These are phyloP conservation scores for Wallacemonas sp. DNA, from an alignment of 208 protist genomes.

Conservation along the genomic window DNA sequence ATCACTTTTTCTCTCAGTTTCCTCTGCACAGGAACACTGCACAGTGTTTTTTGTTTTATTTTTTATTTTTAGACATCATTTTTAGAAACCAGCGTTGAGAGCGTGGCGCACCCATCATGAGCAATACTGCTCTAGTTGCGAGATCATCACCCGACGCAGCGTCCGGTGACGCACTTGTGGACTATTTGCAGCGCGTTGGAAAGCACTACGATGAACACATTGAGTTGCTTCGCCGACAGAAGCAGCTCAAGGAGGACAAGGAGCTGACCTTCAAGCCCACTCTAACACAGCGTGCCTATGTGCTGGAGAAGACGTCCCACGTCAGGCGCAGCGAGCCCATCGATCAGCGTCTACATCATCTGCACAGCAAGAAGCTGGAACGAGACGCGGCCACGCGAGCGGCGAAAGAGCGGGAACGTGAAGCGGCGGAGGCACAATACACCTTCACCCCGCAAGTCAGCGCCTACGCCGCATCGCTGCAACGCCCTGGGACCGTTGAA, in stretches of 20 bases:
- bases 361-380: constrained; percentile 44
- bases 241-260: constrained; percentile 39
- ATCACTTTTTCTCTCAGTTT: too few relatives aligned
- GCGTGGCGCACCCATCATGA: too few relatives aligned
- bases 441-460: constrained; percentile 49
- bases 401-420: constrained; percentile 18
- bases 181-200: constrained; percentile 61
- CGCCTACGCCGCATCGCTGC: constrained; percentile 22
- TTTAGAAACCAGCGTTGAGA: too few relatives aligned
- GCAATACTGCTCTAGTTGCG: not conserved
- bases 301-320: constrained; percentile 25
- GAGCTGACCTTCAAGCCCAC: constrained; percentile 48
- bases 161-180: constrained; percentile 37
- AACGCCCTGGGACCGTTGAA: constrained; percentile 19
- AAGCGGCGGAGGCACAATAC: constrained; percentile 22
- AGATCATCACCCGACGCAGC: not conserved
- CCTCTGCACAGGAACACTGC: too few relatives aligned
- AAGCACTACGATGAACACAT: constrained; percentile 62
- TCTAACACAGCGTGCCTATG: constrained; percentile 49
- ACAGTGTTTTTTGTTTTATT: too few relatives aligned
- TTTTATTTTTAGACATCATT: too few relatives aligned
- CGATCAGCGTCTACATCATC: constrained; percentile 52
- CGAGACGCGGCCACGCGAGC: constrained; percentile 30
- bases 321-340: constrained; percentile 43
- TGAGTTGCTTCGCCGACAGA: constrained; percentile 58